Base-by-base conservation (phyloP, 441 rosid genomes). In the Arabidopsis hybrid region DNA sequence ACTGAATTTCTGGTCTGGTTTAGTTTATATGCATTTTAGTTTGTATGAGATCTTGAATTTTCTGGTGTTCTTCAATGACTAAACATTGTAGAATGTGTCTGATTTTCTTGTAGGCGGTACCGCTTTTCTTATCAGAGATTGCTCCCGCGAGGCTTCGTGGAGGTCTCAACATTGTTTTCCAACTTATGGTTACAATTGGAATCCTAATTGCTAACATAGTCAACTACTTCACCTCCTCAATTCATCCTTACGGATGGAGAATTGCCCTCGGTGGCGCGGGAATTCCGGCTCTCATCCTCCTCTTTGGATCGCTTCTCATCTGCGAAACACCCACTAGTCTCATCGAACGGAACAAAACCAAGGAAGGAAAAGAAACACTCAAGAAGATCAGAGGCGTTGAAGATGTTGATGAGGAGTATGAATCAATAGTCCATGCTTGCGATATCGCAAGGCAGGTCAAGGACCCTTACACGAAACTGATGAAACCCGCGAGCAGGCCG, bases 271-370 rank as follows among this genome's bases (percentile, higher is more conserved):
- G 85, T 8, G 3, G 81, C 6, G 90, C 93, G 0, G 89, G 83
- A 3, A 4, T 88, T 7, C 96, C 96, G 0, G 91, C 89, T 0
- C 34, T 76, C 2, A n/a, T 88, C 29, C 84, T 88, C 7, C 72
- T 73, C n/a, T 1, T 83, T 0, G 96, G 93, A 7, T 86, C 89
- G 0, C 17, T 88, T 1, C 47, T 76, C 55, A 83, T 90, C 45
- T 83, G 85, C 18, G 93, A 87, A 71, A 88, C 93, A 6, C 96
- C 93, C 0, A 81, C 89, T 0, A 88, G 96, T 80, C 88, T 90
- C 36, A 73, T 90, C 2, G 93, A 88, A 71, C 77, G 85, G 5
- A 32, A 76, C 17, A 82, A 78, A 45, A 1, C 32, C 4, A 87
- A 83, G 46, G 75, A 83, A 51, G 90, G 90, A 14, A 81, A 64